phyloP scores from a whole-genome alignment of 169 alveolate genomes.

The Eimeria tenella region DNA sequence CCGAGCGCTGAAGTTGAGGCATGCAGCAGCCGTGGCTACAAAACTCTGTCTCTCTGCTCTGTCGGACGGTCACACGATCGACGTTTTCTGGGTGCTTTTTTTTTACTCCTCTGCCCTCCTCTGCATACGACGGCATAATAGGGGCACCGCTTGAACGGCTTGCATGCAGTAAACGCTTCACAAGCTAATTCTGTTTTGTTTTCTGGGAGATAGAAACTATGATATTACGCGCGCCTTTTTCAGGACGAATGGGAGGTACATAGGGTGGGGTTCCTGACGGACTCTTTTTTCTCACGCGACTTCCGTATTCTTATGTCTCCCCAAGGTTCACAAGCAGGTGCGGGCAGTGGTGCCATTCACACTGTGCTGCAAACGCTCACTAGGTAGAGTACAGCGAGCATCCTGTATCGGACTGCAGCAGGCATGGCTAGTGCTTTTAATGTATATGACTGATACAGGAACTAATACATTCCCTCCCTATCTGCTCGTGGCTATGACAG shows the following conservation, averaged over 20 bases:
- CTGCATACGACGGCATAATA: no score
- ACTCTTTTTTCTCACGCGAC: slow-evolving; percentile 36
- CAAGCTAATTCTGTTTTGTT: neutral
- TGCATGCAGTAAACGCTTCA: neutral
- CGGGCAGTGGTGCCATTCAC: neutral
- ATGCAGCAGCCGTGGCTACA: slow-evolving; percentile 55
- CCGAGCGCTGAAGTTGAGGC: slow-evolving; percentile 23
- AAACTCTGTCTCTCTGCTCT: slow-evolving; percentile 38
- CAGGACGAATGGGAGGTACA: slow-evolving; percentile 70
- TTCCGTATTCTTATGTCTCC: slow-evolving; percentile 47
- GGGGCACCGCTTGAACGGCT: neutral
- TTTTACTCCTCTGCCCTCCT: neutral
- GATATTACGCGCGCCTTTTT: neutral
- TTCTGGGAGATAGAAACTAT: neutral
- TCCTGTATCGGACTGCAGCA: no score
- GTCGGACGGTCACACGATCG: slow-evolving; percentile 62
- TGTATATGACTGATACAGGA: neutral
- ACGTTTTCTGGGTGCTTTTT: slow-evolving; percentile 40
- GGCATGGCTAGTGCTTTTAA: neutral
- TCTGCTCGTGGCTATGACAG: slow-evolving; percentile 63
- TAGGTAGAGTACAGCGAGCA: no score
- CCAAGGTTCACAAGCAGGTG: slow-evolving; percentile 22
- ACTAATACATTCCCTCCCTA: slow-evolving; percentile 37
- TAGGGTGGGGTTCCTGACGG: slow-evolving; percentile 27
- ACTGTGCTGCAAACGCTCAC: no score